Evolutionary conservation across 495 filamentous ascomycete genomes (phyloP).

Genomic region (Tuber magnatum): DNA sequence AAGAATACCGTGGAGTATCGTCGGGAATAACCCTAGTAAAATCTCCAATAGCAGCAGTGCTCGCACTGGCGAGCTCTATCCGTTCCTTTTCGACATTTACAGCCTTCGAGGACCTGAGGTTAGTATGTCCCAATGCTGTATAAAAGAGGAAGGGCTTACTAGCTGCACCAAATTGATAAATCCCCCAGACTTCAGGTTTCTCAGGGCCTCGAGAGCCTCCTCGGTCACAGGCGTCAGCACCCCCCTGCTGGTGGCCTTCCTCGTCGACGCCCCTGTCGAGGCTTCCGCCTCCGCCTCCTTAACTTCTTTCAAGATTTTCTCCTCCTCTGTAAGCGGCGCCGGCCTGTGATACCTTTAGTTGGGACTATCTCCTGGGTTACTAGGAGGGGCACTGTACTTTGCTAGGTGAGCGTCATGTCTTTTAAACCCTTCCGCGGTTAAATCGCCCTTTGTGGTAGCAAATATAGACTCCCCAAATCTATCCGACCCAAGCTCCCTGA

Average conservation of each 20-base stretch:
- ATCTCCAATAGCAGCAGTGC: constrained; percentile 44
- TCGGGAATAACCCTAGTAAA: constrained; percentile 56
- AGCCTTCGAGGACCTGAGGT: constrained; percentile 47
- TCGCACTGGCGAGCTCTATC: constrained; percentile 60
- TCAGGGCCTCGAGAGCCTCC: constrained; percentile 60
- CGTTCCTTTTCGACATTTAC: constrained; percentile 71
- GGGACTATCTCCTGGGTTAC: constrained; percentile 18
- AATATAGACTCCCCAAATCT: constrained; percentile 73
- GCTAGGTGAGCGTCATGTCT: constrained; percentile 62
- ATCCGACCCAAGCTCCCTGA: constrained; percentile 80
- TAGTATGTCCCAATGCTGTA: neutral
- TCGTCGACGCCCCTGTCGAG: constrained; percentile 58
- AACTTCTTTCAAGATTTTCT: constrained; percentile 67
- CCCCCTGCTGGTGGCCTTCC: constrained; percentile 52
- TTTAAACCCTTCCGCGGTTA: constrained; percentile 65
- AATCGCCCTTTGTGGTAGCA: constrained; percentile 65
- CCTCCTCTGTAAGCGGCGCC: constrained; percentile 82
- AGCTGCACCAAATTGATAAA: constrained; percentile 66
- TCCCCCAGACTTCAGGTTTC: constrained; percentile 51
- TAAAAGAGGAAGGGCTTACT: constrained; percentile 48
- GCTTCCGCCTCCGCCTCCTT: constrained; percentile 74
- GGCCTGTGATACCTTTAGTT: constrained; percentile 23
- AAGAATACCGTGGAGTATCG: constrained; percentile 81
- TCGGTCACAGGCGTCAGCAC: constrained; percentile 62
- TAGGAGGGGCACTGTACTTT: constrained; percentile 43